phyloP scores from a whole-genome alignment of 768 basidiomycete species.

The Podaxis carcinomalis region DNA sequence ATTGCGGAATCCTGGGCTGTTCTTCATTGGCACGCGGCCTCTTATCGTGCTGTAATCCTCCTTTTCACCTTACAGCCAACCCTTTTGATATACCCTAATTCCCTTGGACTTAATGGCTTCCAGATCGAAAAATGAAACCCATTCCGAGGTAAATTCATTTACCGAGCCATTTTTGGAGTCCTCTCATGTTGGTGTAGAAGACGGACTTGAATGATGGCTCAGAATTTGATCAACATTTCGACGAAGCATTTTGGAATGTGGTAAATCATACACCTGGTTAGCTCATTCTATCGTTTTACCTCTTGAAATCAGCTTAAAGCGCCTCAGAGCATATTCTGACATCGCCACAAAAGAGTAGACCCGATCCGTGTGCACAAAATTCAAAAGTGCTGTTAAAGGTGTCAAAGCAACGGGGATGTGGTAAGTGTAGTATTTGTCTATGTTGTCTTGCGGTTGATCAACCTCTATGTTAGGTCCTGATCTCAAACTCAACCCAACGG shows the following conservation, averaged over 20 bases:
- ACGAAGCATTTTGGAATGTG: not conserved
- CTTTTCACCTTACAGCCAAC: not conserved
- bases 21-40: not conserved
- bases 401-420: not conserved
- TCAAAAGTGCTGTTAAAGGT: too few relatives aligned
- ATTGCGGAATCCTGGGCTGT: not conserved
- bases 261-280: not conserved
- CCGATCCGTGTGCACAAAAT: not conserved
- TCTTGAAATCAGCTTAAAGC: not conserved
- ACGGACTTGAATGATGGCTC: not conserved
- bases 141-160: not conserved
- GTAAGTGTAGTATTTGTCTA: not conserved
- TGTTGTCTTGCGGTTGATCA: not conserved
- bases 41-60: not conserved
- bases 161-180: not conserved
- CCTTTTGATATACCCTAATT: not conserved
- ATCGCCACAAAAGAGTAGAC: not conserved
- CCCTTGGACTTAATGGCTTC: not conserved
- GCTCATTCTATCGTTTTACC: not conserved
- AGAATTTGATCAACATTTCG: not conserved
- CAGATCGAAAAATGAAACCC: not conserved
- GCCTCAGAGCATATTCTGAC: not conserved
- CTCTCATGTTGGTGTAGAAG: not conserved
- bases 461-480: not conserved
- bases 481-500: not conserved